A percentile compares a stretch with the other conserved stretches of the same genome.
Conservation (phyloP, 108 stramenopile genomes). For the Skeletonema grethae region DNA sequence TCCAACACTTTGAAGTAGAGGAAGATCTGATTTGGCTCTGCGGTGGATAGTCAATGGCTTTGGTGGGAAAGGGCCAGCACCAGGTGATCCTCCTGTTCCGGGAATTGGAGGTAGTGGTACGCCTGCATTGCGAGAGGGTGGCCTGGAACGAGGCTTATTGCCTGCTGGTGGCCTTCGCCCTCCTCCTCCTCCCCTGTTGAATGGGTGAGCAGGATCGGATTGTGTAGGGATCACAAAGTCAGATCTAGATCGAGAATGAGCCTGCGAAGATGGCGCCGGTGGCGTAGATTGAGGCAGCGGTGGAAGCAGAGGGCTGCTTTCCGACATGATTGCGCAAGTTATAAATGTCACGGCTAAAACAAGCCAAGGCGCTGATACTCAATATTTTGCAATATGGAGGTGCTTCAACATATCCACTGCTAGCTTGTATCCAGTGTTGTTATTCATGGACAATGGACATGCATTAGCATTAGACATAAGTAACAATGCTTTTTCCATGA, state of each 20-base stretch:
- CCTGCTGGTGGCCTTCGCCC: not conserved
- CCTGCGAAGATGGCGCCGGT: not conserved
- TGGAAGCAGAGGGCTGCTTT: not conserved
- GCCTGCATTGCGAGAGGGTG: not conserved
- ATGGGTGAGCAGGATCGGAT: not conserved
- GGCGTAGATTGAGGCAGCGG: not conserved
- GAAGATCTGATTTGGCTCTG: constrained; percentile 39
- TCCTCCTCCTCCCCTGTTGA: not conserved
- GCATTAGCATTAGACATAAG: too few relatives aligned
- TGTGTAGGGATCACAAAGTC: not conserved
- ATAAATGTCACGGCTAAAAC: not conserved
- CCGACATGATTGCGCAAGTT: not conserved
- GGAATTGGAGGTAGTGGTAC: not conserved
- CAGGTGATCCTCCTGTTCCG: not conserved
- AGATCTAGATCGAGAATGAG: not conserved
- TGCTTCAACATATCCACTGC: too few relatives aligned
- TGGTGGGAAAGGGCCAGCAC: not conserved
- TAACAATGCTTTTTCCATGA: too few relatives aligned
- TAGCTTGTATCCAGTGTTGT: too few relatives aligned
- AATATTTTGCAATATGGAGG: not conserved
- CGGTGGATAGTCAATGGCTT: constrained; percentile 18
- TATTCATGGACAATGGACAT: too few relatives aligned
- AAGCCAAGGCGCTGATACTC: not conserved
- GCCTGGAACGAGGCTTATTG: not conserved
- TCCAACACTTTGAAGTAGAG: not conserved